Base-by-base conservation (phyloP, 176 grass and related monocot genomes). In the Zoysia japonica region DNA sequence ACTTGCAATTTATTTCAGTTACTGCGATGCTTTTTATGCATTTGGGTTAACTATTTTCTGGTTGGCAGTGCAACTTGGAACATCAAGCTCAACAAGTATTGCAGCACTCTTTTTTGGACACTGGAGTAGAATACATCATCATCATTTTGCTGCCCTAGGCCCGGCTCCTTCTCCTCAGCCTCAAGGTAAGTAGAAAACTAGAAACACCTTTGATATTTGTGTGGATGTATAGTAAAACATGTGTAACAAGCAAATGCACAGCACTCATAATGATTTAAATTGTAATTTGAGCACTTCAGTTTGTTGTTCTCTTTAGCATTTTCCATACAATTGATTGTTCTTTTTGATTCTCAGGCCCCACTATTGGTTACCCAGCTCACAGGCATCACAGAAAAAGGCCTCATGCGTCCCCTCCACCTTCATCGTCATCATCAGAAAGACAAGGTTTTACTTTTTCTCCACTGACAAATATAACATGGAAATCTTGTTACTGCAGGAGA, bases 331-430 rank as follows among this genome's bases (percentile, higher is more conserved):
- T 65, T 51, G 42, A 17, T 61, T 14, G 56, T 70, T 47, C 5
- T 11, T 60, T 84, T 75, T 62, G 38, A 35, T 63, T 71, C 68
- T 69, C 65, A 94, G 88, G 78, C 2, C 55, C 83, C 38, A 42
- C 44, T 67, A 16, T 78, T 60, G 49, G 69, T 45, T 80, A 78
- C 61, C 88, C 75, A 57, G 47, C 47, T 74, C 70, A 28, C 59
- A 89, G 76, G n/a, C 84, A 91, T 76, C 92, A 89, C 61, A 84
- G 52, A 67, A 88, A 60, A 83, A 78, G 79, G 7, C 68, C 52
- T 59, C 80, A 59, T 89, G 43, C 55, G 28, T 74, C 38, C 39
- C 70, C 80, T 63, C 89, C 88, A 52, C 78, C 83, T 68, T 80
- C 88, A 12, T 42, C 76, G 6, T 17, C 75, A 13, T 71, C 88